Percentiles rank a stretch among this genome's conserved stretches.
These are phyloP conservation scores for Aphanomyces euteiches DNA, from an alignment of 352 stramenopile genomes.

Conservation along the genomic window DNA sequence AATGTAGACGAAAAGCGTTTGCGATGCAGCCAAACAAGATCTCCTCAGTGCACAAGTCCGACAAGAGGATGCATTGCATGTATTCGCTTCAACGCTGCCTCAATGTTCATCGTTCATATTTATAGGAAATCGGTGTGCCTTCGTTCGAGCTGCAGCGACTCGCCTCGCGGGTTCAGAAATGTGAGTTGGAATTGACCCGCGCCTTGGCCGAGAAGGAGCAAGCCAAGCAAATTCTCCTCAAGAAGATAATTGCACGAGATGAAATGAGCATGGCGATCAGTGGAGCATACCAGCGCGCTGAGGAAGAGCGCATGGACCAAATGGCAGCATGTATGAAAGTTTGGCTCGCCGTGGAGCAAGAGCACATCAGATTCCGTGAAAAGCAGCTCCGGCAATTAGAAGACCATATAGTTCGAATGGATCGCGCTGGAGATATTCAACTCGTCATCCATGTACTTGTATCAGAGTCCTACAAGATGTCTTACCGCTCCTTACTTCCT, in stretches of 20 bases:
- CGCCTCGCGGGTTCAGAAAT: conserved; percentile 50
- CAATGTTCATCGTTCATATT: background rate
- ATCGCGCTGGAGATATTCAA: conserved; percentile 77
- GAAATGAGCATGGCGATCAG: conserved; percentile 88
- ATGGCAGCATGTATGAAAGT: conserved; percentile 62
- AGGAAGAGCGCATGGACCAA: conserved; percentile 79
- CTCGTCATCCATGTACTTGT: conserved; percentile 61
- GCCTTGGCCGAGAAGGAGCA: conserved; percentile 53
- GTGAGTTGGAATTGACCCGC: conserved; percentile 58
- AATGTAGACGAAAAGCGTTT: conserved; percentile 35
- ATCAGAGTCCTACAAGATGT: background rate
- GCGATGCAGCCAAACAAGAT: conserved; percentile 45
- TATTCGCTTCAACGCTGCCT: conserved; percentile 23
- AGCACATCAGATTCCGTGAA: conserved; percentile 58
- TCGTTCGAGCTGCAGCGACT: conserved; percentile 80
- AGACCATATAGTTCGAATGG: conserved; percentile 53
- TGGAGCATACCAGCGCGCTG: conserved; percentile 78
- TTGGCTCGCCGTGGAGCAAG: conserved; percentile 73
- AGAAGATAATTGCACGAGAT: conserved; percentile 73
- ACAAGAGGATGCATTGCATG: conserved; percentile 66
- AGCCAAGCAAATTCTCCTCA: conserved; percentile 74
- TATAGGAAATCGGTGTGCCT: conserved; percentile 66
- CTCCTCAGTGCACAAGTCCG: conserved; percentile 51
- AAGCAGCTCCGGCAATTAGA: conserved; percentile 58
- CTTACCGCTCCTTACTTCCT: background rate